Evolutionary conservation across 2,329 filamentous ascomycete species (phyloP), one percentile per base, ranked within the genome.

Genomic region (Colletotrichum sp.): DNA sequence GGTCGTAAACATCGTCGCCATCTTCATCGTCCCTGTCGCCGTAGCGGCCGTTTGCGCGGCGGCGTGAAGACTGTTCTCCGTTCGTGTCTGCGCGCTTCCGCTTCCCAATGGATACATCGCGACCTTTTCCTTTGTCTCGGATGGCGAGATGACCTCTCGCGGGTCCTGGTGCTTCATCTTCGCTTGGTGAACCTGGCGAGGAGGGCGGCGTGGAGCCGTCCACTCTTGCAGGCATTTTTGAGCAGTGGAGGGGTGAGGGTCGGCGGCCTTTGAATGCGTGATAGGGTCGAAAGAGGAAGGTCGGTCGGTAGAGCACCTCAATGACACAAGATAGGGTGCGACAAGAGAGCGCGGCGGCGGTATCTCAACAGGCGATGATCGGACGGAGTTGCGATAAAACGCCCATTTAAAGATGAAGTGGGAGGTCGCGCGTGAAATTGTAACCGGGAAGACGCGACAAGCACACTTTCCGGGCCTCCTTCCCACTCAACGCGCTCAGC

Each of bases 1-100:
- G 96, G 81, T 98, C 94, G 83, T 96, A 98, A 7, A 88, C 87
- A 25, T 90, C 88, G 9, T 77, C 74, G 13, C 75, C 67, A 44
- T 61, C 64, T 9, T 52, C 78, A 11, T 79, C 77, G 25, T 78
- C 55, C 28, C 77, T 74, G 6, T 78, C 61, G 16, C 63, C 59
- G 22, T 76, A 65, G 16, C 55, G 74, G 8, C 61, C 74, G 16
- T 19, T 79, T 63, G 64, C 78, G 77, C 61, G 80, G 74, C 60
- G 78, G 9, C 64, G 78, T 27, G 75, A 13, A 36, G 66, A 27
- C n/a, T 36, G 63, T 1, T 63, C 65, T 32, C 71, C 77, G 64
- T 75, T 36, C 8, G 76, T 73, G 13, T 68, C 71, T 25, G 74
- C 57, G 39, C 77, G 73, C 63, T 78, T 78, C 28, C 77, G 65